Base-by-base conservation (phyloP, 805 yeast species). In the Zygotorulaspora chibaensis region DNA sequence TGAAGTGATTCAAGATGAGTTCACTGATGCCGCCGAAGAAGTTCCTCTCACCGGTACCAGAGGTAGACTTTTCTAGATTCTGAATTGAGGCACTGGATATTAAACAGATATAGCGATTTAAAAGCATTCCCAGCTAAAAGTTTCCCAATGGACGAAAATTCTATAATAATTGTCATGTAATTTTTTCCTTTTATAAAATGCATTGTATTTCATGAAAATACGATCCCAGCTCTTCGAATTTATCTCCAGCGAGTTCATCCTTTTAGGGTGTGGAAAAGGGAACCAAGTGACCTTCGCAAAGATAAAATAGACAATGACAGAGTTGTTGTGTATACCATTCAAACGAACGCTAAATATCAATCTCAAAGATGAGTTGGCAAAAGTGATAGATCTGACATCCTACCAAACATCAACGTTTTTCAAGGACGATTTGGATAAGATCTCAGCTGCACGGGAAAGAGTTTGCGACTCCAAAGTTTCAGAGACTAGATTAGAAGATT, bases 291-390 rank as follows among this genome's bases (percentile, higher is more conserved):
- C 36, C 8, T 20, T 33, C 13, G 11, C 12, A 12, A 30, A 17
- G 18, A 16, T 12, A n/a, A 12, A 5, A 9, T 13, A 16, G 40
- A 16, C 7, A n/a, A 60, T 57, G 65, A 40, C 63, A 11, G 78
- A 79, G 48, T 60, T 81, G 33, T 58, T 80, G 13, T 68, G 67
- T 47, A 65, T 82, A 2, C 84, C 85, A 0, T 67, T 73, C 16
- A 67, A 83, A 39, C 68, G 70, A 43, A 72, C 84, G 0, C 61
- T 65, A 27, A 62, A 65, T 7, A 55, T 74, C 2, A 72, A 72
- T 40, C 51, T 81, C 6, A 72, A 69, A 2, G 56, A 55, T 1
- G 68, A 64, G 15, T 57, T 77, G 7, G 57, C 71, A 2, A 65
- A 65, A 10, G 61, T 77, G 29, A 81, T 83, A 30, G 67, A 74